phyloP scores from a whole-genome alignment of 1,139 yeast species.

The Magnusiomyces paraingens region DNA sequence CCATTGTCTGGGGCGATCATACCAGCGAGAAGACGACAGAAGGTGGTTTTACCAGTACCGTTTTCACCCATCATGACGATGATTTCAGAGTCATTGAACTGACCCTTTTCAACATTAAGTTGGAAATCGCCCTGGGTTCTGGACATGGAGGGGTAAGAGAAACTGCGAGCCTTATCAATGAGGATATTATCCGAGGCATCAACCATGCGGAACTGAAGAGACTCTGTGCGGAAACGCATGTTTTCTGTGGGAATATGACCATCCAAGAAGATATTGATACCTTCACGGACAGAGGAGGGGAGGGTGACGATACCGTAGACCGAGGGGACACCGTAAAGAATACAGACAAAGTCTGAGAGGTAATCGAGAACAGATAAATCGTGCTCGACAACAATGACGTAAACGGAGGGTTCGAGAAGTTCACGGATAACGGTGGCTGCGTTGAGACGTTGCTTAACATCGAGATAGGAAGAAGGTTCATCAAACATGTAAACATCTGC shows the following conservation, averaged over 20 bases:
- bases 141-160: slow-evolving; percentile 69
- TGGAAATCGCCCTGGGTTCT: slow-evolving; percentile 97
- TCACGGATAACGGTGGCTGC: slow-evolving; percentile 94
- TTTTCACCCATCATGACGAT: slow-evolving; percentile 99
- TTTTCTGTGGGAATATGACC: slow-evolving; percentile 97
- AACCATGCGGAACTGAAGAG: slow-evolving; percentile 87
- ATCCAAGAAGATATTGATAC: slow-evolving; percentile 94
- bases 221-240: slow-evolving; percentile 91
- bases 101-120: slow-evolving; percentile 74
- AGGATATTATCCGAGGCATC: slow-evolving; percentile 75
- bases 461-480: slow-evolving; percentile 96
- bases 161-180: slow-evolving; percentile 72
- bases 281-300: slow-evolving; percentile 96
- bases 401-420: slow-evolving; percentile 64
- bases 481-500: slow-evolving; percentile 99
- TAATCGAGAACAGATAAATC: slow-evolving; percentile 96
- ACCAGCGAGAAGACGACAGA: slow-evolving; percentile 93
- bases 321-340: slow-evolving; percentile 94
- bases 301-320: slow-evolving; percentile 97
- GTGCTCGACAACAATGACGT: slow-evolving; percentile 94
- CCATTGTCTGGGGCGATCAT: slow-evolving; percentile 81
- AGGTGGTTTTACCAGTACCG: slow-evolving; percentile 98
- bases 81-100: slow-evolving; percentile 92
- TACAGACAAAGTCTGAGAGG: slow-evolving; percentile 92
- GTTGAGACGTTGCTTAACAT: slow-evolving; percentile 96